phyloP scores from a whole-genome alignment of 352 stramenopile genomes.

The Pythium monospermum region DNA sequence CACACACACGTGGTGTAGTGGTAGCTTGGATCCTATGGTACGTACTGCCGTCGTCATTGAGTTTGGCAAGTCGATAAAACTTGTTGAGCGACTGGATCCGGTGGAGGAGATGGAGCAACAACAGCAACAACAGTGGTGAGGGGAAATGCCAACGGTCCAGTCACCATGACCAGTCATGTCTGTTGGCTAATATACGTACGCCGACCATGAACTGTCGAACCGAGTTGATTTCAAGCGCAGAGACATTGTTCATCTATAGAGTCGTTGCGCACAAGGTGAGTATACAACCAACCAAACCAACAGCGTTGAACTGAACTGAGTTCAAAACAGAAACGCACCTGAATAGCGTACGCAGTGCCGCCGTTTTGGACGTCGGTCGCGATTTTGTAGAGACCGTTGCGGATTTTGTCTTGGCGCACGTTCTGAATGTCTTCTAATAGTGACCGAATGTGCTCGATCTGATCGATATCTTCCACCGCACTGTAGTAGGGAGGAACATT shows the following conservation, averaged over 20 bases:
- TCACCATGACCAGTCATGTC: not conserved
- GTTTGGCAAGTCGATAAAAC: slow-evolving; percentile 66
- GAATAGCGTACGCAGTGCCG: slow-evolving; percentile 67
- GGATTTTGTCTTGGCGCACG: slow-evolving; percentile 87
- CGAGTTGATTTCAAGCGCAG: slow-evolving; percentile 82
- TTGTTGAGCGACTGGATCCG: slow-evolving; percentile 76
- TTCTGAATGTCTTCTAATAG: slow-evolving; percentile 87
- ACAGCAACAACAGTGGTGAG: not conserved
- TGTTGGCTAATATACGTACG: slow-evolving; percentile 24
- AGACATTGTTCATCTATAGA: slow-evolving; percentile 83
- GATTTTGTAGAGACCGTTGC: slow-evolving; percentile 82
- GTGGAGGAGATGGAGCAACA: too few species aligned
- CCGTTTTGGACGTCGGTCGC: slow-evolving; percentile 68
- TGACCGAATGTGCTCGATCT: slow-evolving; percentile 75
- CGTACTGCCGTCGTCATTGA: slow-evolving; percentile 42
- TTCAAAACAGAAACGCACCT: slow-evolving; percentile 17
- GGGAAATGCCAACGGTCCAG: not conserved
- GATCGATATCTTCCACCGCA: slow-evolving; percentile 77
- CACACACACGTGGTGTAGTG: too few species aligned
- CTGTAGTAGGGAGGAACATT: slow-evolving; percentile 22
- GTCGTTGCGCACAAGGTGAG: not conserved
- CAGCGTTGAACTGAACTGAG: not conserved
- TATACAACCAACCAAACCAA: not conserved
- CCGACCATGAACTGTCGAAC: slow-evolving; percentile 86
- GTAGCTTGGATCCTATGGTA: too few species aligned